phyloP scores from a whole-genome alignment of 768 basidiomycete species.

The Thelephora ganbajun region DNA sequence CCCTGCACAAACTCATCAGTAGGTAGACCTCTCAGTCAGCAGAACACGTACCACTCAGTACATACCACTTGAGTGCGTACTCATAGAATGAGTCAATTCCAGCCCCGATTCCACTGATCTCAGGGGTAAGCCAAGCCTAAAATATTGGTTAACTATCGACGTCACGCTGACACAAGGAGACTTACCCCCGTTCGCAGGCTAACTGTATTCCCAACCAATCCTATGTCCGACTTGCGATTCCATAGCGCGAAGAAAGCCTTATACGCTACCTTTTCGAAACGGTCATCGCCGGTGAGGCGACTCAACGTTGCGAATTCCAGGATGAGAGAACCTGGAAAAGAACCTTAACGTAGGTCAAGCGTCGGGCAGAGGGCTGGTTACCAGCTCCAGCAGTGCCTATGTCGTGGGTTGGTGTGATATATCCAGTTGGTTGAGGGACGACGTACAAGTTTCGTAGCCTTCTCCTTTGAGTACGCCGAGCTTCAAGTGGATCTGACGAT shows the following conservation, averaged over 20 bases:
- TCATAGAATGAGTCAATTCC: slow-evolving; percentile 96
- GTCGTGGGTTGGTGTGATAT: not conserved
- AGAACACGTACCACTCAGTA: slow-evolving; percentile 51
- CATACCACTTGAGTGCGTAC: slow-evolving; percentile 87
- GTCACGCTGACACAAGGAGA: slow-evolving; percentile 7
- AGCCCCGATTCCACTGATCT: slow-evolving; percentile 75
- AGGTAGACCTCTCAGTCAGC: not conserved
- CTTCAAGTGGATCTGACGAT: slow-evolving; percentile 61
- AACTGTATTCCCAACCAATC: slow-evolving; percentile 79
- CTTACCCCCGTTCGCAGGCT: slow-evolving; percentile 71
- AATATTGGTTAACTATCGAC: not conserved
- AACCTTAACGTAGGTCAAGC: not conserved
- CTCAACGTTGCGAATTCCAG: slow-evolving; percentile 91
- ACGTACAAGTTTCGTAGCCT: slow-evolving; percentile 73
- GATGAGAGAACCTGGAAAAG: slow-evolving; percentile 68
- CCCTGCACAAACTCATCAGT: slow-evolving; percentile 9
- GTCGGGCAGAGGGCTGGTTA: not conserved
- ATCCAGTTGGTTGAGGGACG: not conserved
- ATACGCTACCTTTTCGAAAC: slow-evolving; percentile 81
- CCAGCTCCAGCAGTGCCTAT: slow-evolving; percentile 4
- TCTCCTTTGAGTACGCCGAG: slow-evolving; percentile 68
- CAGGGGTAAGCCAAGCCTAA: slow-evolving; percentile 66
- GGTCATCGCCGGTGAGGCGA: slow-evolving; percentile 77
- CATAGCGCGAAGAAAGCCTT: slow-evolving; percentile 89
- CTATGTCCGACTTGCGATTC: slow-evolving; percentile 79